phyloP scores from a whole-genome alignment of 169 alveolate genomes.

The Eimeria tenella region DNA sequence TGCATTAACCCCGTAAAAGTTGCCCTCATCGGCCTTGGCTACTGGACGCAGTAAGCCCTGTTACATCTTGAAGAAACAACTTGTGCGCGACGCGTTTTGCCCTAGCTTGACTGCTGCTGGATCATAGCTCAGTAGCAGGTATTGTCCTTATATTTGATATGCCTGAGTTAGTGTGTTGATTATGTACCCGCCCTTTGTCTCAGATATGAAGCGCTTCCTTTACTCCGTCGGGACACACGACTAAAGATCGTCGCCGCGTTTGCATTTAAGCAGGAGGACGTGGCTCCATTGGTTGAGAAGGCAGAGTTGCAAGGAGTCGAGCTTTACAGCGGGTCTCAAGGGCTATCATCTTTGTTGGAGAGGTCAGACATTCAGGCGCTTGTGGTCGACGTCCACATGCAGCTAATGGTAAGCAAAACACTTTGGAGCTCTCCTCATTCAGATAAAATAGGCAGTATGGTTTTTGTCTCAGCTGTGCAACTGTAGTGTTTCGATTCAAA shows the following conservation, averaged over 20 bases:
- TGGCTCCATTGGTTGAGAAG: constrained; percentile 18
- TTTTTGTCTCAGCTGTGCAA: too few species aligned
- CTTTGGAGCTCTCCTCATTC: background rate
- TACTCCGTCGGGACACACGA: constrained; percentile 77
- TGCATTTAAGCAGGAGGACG: constrained; percentile 67
- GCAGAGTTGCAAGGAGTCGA: constrained; percentile 39
- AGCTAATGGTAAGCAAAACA: constrained; percentile 54
- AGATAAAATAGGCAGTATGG: too few species aligned
- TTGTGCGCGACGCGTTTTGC: too few species aligned
- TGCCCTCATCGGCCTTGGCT: constrained; percentile 76
- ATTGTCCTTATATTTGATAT: too few species aligned
- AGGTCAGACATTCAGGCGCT: constrained; percentile 75
- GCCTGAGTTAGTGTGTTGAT: background rate
- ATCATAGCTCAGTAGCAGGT: background rate
- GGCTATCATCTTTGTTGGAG: constrained; percentile 51
- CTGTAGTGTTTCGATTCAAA: background rate
- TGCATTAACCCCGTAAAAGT: constrained; percentile 64
- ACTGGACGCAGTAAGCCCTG: constrained; percentile 76
- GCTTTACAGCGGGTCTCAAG: constrained; percentile 70
- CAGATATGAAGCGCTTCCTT: constrained; percentile 74
- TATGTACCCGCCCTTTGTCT: background rate
- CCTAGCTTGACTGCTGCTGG: background rate
- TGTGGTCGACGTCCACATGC: constrained; percentile 72
- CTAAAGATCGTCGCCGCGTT: constrained; percentile 69
- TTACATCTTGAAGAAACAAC: background rate